Base-by-base conservation (phyloP, 2,329 filamentous ascomycete species). In the Ceratocystis cacaofunesta region DNA sequence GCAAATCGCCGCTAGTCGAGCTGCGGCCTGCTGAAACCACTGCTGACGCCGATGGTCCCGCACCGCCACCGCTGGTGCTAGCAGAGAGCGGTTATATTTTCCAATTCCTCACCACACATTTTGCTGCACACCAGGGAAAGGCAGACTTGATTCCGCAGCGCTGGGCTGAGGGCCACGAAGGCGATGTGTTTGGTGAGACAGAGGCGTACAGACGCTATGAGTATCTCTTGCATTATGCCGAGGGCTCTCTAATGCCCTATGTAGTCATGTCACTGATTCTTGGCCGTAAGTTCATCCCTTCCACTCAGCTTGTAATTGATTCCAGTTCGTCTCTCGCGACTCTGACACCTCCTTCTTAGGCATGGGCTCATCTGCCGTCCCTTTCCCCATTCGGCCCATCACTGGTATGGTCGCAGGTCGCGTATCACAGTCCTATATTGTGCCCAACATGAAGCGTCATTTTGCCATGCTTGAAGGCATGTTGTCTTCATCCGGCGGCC, bases 51-150 rank as follows among this genome's bases (percentile, higher is more conserved):
- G 52, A 17, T 8, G 22, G 10, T n/a, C 25, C 52, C 17, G 8
- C 46, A 25, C 70, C 64, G 5, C 73, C 81, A 69, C 77, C 81
- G 1, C 71, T 83, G 10, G 82, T 92, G 0, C 77, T 96, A 60
- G 89, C 90, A 8, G 92, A 97, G 76, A 92, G 87, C 57, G 90
- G 82, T 5, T 82, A 86, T 67, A 92, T 96, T 70, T 79, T 85
- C 10, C 88, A 95, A 76, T 96, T 95, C 73, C 78, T 96, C 28
- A 82, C 84, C 70, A 89, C 94, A 64, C 81, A 85, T 71, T 82
- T 79, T 65, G 72, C 73, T 6, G 61, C 57, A 17, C 44, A 25
- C 12, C 65, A 65, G n/a, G 64, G 64, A 22, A 70, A 74, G 17
- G 72, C 76, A 64, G 73, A 85, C 63, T 73, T 82, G 65, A 57